These are phyloP conservation scores for Apiotrichum gracile DNA, from an alignment of 1,284 basidiomycete genomes.

Conservation along the genomic window DNA sequence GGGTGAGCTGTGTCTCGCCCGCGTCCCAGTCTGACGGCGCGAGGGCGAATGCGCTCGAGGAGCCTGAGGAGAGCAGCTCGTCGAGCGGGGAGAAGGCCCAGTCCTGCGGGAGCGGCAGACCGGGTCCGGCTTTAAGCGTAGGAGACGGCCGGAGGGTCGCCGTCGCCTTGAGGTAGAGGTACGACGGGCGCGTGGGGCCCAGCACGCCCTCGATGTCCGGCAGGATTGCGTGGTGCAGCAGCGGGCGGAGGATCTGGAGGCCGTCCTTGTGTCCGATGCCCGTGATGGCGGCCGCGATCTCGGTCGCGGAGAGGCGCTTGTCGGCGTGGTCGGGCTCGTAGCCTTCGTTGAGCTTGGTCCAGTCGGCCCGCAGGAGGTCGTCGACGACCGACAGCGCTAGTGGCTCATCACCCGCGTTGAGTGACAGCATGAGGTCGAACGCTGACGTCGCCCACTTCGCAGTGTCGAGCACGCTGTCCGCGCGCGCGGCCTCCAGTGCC, in stretches of 20 bases:
- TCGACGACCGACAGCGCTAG: slow-evolving; percentile 43
- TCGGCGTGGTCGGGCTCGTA: background rate
- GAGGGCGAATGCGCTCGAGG: slow-evolving; percentile 62
- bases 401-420: slow-evolving; percentile 43
- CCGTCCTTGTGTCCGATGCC: slow-evolving; percentile 33
- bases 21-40: slow-evolving; percentile 71
- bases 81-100: slow-evolving; percentile 71
- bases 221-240: slow-evolving; percentile 45
- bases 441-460: slow-evolving; percentile 15
- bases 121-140: slow-evolving; percentile 16
- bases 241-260: slow-evolving; percentile 44
- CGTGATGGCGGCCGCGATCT: slow-evolving; percentile 4
- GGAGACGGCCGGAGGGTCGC: slow-evolving; percentile 42
- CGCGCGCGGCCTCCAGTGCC: slow-evolving; percentile 51
- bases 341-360: slow-evolving; percentile 11
- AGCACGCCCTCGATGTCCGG: slow-evolving; percentile 38
- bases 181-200: slow-evolving; percentile 34
- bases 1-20: slow-evolving; percentile 71
- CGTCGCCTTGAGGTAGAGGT: slow-evolving; percentile 46
- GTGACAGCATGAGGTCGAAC: slow-evolving; percentile 21
- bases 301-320: background rate
- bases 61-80: slow-evolving; percentile 73
- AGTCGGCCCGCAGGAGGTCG: slow-evolving; percentile 31
- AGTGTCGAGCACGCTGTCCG: slow-evolving; percentile 9
- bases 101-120: slow-evolving; percentile 63